These are phyloP conservation scores for Russula ochroleuca DNA, from an alignment of 768 basidiomycete species.

Conservation along the genomic window DNA sequence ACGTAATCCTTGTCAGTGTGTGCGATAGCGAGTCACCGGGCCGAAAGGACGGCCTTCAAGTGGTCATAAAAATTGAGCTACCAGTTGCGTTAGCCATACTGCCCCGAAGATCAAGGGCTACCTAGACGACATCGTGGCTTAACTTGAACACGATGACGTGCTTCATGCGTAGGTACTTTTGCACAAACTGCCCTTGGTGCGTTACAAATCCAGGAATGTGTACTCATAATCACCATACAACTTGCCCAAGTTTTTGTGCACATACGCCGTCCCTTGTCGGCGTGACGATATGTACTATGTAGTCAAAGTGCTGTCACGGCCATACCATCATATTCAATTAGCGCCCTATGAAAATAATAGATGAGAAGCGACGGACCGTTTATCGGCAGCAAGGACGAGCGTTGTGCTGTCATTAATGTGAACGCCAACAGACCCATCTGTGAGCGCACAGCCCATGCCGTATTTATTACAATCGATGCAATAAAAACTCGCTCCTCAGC, in stretches of 20 bases:
- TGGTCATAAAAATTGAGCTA: constrained; percentile 99
- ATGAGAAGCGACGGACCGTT: constrained; percentile 54
- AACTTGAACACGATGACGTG: constrained; percentile 95
- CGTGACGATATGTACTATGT: constrained; percentile 72
- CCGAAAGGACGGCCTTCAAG: constrained; percentile 86
- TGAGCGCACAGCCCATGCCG: constrained; percentile 98
- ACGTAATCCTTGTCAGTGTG: constrained; percentile 89
- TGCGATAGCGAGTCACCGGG: constrained; percentile 71
- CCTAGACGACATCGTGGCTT: constrained; percentile 95
- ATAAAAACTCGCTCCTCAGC: constrained; percentile 82
- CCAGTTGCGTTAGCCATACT: constrained; percentile 11
- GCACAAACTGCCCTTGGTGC: constrained; percentile 85
- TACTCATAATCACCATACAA: constrained; percentile 83
- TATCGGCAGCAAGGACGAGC: constrained; percentile 79
- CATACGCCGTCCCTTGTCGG: constrained; percentile 59
- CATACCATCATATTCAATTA: constrained; percentile 7
- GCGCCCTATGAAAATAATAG: constrained; percentile 1
- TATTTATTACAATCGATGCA: constrained; percentile 97
- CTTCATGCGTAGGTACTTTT: constrained; percentile 95
- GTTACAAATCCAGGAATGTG: constrained; percentile 62
- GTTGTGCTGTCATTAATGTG: constrained; percentile 96
- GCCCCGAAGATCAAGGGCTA: constrained; percentile 34
- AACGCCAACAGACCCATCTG: constrained; percentile 91
- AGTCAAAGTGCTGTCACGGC: constrained; percentile 89
- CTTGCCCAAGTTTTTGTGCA: constrained; percentile 74